Percentiles rank a stretch among this genome's conserved stretches.
Conservation (phyloP, 169 alveolate genomes). For the Cryptosporidium ubiquitum region DNA sequence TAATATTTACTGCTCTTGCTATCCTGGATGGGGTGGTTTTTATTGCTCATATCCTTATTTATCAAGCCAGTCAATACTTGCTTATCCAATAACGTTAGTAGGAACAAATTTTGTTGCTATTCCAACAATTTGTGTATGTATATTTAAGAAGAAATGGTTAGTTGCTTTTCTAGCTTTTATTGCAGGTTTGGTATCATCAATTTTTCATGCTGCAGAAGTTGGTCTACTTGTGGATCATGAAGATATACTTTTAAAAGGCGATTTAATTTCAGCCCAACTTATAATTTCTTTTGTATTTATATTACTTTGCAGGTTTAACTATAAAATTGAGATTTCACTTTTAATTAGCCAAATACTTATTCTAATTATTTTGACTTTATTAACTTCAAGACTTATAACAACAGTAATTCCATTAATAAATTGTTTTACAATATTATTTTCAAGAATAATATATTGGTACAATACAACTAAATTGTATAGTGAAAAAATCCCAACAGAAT, state of each 20-base stretch:
- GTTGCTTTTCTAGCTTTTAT: conserved; percentile 55
- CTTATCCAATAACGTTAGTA: conserved; percentile 62
- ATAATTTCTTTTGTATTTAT: conserved; percentile 65
- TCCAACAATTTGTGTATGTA: conserved; percentile 57
- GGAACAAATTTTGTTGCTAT: conserved; percentile 73
- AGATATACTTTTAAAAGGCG: conserved; percentile 47
- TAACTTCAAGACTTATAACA: conserved; percentile 52
- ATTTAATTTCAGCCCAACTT: conserved; percentile 55
- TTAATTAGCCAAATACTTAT: neutral
- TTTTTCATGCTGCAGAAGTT: conserved; percentile 72
- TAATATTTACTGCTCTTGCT: conserved; percentile 61
- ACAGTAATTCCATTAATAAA: conserved; percentile 48
- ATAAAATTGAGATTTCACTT: conserved; percentile 38
- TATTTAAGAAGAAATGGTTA: conserved; percentile 42
- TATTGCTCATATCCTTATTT: conserved; percentile 58
- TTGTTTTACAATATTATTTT: conserved; percentile 22
- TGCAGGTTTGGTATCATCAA: conserved; percentile 67
- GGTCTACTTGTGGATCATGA: conserved; percentile 45
- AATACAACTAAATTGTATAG: conserved; percentile 15
- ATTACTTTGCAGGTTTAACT: conserved; percentile 44
- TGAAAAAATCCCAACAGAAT: conserved; percentile 11
- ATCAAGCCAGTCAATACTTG: conserved; percentile 36
- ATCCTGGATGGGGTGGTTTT: conserved; percentile 75
- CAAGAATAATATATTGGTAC: conserved; percentile 49
- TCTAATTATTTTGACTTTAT: conserved; percentile 9